Evolutionary conservation across 176 grass and related monocot species (phyloP).

Genomic region (Coix lacrymajobi): DNA sequence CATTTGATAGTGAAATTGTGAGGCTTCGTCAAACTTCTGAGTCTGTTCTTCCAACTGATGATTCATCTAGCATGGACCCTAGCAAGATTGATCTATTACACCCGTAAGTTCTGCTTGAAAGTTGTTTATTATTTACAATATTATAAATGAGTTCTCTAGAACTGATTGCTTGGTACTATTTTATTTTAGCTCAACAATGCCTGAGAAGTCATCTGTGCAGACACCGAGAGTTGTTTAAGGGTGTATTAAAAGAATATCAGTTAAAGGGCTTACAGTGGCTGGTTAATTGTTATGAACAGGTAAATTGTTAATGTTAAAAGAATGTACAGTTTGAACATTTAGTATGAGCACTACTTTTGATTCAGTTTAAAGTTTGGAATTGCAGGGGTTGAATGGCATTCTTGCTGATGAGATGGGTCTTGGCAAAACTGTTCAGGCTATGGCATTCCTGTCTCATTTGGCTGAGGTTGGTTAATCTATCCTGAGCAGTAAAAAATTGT

Average conservation of each 20-base stretch:
- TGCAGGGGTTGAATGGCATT: constrained; percentile 97
- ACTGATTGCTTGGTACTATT: constrained; percentile 18
- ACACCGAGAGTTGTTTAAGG: constrained; percentile 95
- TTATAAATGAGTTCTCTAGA: constrained; percentile 2
- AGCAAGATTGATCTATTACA: constrained; percentile 88
- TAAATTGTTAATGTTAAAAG: constrained; percentile 33
- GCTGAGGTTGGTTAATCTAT: constrained; percentile 75
- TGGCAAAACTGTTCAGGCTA: constrained; percentile 98
- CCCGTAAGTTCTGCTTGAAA: constrained; percentile 70
- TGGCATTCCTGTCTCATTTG: constrained; percentile 98
- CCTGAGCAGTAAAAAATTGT: constrained; percentile 16
- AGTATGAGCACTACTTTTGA: neutral
- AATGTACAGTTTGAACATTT: constrained; percentile 1
- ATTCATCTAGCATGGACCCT: constrained; percentile 50
- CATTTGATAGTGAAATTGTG: constrained; percentile 87
- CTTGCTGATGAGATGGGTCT: constrained; percentile 99
- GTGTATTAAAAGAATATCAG: constrained; percentile 95
- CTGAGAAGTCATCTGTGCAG: constrained; percentile 83
- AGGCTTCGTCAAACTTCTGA: constrained; percentile 65
- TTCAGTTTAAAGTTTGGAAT: constrained; percentile 9
- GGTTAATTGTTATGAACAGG: constrained; percentile 99
- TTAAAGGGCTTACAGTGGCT: constrained; percentile 98
- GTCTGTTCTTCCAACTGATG: constrained; percentile 40
- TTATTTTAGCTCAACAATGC: constrained; percentile 93
- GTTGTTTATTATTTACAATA: neutral